Evolutionary conservation across 495 filamentous ascomycete species (phyloP).

Genomic region (Neurospora intermedia): DNA sequence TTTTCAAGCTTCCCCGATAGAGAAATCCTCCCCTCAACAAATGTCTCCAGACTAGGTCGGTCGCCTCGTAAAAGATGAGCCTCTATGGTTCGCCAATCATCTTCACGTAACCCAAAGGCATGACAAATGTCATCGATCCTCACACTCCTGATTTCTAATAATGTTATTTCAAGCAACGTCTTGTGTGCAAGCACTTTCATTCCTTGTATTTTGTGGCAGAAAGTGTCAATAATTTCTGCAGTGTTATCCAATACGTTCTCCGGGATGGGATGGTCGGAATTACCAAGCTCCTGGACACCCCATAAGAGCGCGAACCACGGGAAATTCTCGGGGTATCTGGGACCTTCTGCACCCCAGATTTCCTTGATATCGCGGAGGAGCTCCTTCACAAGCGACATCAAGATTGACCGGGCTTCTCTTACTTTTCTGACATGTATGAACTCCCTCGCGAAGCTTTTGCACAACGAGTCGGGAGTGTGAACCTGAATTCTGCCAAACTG

Average conservation of each 20-base stretch:
- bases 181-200: neutral
- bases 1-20: neutral
- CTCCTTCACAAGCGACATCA: neutral
- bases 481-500: neutral
- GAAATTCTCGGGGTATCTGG: neutral
- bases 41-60: neutral
- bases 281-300: neutral
- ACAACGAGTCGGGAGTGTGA: neutral
- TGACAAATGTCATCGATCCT: neutral
- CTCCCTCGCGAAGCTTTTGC: neutral
- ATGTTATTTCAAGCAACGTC: neutral
- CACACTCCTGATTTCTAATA: neutral
- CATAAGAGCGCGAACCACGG: neutral
- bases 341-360: neutral
- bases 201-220: neutral
- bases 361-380: neutral
- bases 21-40: neutral
- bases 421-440: neutral
- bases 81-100: neutral
- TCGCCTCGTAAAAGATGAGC: neutral
- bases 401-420: neutral
- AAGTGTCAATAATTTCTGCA: neutral
- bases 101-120: neutral
- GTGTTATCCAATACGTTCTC: neutral
- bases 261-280: neutral